phyloP scores from a whole-genome alignment of 164 flowering plant genomes.

The Tinospora cordifolia region DNA sequence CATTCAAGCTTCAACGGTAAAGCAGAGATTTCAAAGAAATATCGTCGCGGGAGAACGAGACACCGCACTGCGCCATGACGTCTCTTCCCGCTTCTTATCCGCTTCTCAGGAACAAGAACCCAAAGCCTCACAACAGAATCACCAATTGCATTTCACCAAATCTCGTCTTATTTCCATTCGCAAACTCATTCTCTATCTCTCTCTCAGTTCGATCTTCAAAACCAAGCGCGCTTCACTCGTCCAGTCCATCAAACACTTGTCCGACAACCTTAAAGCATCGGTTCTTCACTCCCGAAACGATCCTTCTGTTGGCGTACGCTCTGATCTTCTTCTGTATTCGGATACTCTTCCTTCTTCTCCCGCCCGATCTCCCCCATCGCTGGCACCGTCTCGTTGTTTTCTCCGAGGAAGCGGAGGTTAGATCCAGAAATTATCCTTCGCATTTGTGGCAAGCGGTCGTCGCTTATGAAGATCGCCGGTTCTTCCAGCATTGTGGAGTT shows the following conservation, averaged over 20 bases:
- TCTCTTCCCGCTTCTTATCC: background rate
- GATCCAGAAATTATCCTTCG: conserved; percentile 20
- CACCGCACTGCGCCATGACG: too few relatives aligned
- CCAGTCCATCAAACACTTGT: conserved; percentile 1
- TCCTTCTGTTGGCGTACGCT: conserved; percentile 19
- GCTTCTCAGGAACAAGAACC: background rate
- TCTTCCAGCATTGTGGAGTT: conserved; percentile 37
- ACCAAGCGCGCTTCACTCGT: conserved; percentile 3
- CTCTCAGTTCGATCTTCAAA: background rate
- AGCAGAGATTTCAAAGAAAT: too few relatives aligned
- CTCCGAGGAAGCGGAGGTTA: conserved; percentile 25
- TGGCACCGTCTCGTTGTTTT: conserved; percentile 29
- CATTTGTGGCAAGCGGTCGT: conserved; percentile 35
- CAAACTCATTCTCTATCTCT: background rate
- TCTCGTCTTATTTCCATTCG: background rate
- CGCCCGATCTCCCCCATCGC: conserved; percentile 28
- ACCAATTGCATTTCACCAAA: background rate
- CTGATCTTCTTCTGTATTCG: conserved; percentile 23
- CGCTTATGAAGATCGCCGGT: conserved; percentile 39
- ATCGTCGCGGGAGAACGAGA: too few relatives aligned
- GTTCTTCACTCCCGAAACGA: conserved; percentile 7
- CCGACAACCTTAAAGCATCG: background rate
- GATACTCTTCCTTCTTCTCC: conserved; percentile 18
- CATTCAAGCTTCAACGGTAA: too few relatives aligned
- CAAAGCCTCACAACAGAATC: background rate